Evolutionary conservation across 176 grass and related monocot species (phyloP).

Genomic region (Cenchrus fungigraminus): DNA sequence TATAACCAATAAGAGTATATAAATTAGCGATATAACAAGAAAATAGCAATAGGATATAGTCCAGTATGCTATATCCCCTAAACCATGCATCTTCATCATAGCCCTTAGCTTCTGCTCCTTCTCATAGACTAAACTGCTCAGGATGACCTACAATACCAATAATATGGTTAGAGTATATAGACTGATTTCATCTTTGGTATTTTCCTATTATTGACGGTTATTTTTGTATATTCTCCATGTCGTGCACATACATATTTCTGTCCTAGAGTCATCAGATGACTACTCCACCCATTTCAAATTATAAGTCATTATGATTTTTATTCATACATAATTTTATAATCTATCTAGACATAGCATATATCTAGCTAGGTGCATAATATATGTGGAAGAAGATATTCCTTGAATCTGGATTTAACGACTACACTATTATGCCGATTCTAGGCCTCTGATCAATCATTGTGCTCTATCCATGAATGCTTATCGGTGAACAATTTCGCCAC

Average conservation of each 20-base stretch:
- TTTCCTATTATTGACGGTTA: neutral
- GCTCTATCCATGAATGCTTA: slow-evolving; percentile 31
- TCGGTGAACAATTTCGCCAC: neutral
- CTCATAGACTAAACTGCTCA: slow-evolving; percentile 67
- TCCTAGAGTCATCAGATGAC: neutral
- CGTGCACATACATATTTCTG: neutral
- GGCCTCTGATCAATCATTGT: slow-evolving; percentile 42
- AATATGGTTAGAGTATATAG: neutral
- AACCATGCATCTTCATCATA: slow-evolving; percentile 93
- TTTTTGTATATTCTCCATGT: neutral
- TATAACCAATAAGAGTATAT: slow-evolving; percentile 57
- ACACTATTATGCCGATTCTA: slow-evolving; percentile 41
- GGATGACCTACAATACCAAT: slow-evolving; percentile 53
- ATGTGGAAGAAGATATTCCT: slow-evolving; percentile 1
- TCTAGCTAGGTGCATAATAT: no score
- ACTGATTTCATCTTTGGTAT: neutral
- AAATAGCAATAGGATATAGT: slow-evolving; percentile 76
- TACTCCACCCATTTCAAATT: neutral
- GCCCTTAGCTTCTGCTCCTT: slow-evolving; percentile 79
- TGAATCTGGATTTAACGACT: slow-evolving; percentile 18
- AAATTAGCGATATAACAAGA: slow-evolving; percentile 61
- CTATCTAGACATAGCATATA: no score
- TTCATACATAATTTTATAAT: no score
- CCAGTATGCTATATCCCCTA: slow-evolving; percentile 75
- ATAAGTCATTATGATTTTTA: no score